Base-by-base conservation (phyloP, 345 rosid species). In the Eucalyptus polyanthemos region DNA sequence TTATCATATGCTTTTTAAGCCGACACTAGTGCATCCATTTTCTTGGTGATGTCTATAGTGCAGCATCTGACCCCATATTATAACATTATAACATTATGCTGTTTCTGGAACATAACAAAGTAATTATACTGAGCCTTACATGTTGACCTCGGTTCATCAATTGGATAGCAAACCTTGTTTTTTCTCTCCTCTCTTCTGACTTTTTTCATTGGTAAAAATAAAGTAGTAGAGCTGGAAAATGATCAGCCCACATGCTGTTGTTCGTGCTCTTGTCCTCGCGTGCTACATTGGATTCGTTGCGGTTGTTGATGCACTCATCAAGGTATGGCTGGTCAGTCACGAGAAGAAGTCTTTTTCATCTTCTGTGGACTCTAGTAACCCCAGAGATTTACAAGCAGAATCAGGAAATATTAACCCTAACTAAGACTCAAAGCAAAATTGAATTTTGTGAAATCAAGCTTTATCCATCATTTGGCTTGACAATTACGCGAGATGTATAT, bases 211-310 rank as follows among this genome's bases (percentile, higher is more conserved):
- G 53, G 53, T 50, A 50, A 50, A 50, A 50, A 50, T 50, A 50
- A 50, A 50, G 51, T 50, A 50, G 51, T 50, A 50, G 51, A 50
- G 51, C 51, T 50, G 51, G 51, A 50, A 94, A 72, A 89, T 93
- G 92, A 91, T 93, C 86, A 91, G 94, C 54, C 91, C 93, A 72
- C 94, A 91, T 60, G 92, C 91, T 87, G 92, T 95, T 29, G 92
- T 92, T 9, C 94, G 90, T 80, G 96, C 95, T 67, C 94, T 95
- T 83, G 93, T 93, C 92, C 89, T 95, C 10, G 94, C 95, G 1
- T 93, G 91, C 90, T 94, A 93, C 92, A 89, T 95, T 88, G 96
- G 97, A 54, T 95, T 94, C 86, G 90, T 87, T 21, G 93, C 92
- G 86, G 93, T 95, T 34, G 96, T 92, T 29, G 93, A 92, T 81